Evolutionary conservation across 208 protist species (phyloP), one percentile per base, ranked within the genome.

Genomic region (Dictyostelium gargantuum): DNA sequence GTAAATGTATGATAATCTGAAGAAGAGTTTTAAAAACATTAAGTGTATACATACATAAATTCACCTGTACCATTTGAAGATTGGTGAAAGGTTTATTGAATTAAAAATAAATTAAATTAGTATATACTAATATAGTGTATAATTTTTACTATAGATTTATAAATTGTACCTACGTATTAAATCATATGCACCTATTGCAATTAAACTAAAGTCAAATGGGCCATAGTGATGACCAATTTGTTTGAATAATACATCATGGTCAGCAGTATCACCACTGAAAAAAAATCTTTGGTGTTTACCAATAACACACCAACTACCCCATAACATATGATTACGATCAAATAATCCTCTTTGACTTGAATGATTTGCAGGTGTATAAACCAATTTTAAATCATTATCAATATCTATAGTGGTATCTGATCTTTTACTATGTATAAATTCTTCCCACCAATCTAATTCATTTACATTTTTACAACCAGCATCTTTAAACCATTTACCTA

Each of bases 151-250:
- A n/a, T n/a, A n/a, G n/a, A n/a, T n/a, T n/a, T n/a, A n/a, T n/a
- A n/a, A n/a, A n/a, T n/a, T n/a, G n/a, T n/a, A n/a, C n/a, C n/a
- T n/a, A n/a, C n/a, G n/a, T n/a, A 23, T 38, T 42, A 96, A 96
- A 32, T 94, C 44, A 82, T 98, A 98, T 3, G 97, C 97, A 15
- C 97, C 97, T 26, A 98, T 98, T 15, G 97, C 96, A 38, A 98
- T 92, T 1, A 32, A 48, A 40, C 19, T 35, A 8, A 66, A 48
- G 52, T 92, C 75, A 40, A 92, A 84, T 35, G 85, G 85, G 19
- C 85, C 85, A 38, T 76, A 58, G 11, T 29, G 26, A 52, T 84
- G 54, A 44, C 75, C 76, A 26, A 92, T 76, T 32, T 84, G 58
- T 42, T 92, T 92, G 23, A 82, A 92, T 2, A 79, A 13, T n/a